These are phyloP conservation scores for Colletotrichum cereale DNA, from an alignment of 2,329 filamentous ascomycete species.

Conservation along the genomic window DNA sequence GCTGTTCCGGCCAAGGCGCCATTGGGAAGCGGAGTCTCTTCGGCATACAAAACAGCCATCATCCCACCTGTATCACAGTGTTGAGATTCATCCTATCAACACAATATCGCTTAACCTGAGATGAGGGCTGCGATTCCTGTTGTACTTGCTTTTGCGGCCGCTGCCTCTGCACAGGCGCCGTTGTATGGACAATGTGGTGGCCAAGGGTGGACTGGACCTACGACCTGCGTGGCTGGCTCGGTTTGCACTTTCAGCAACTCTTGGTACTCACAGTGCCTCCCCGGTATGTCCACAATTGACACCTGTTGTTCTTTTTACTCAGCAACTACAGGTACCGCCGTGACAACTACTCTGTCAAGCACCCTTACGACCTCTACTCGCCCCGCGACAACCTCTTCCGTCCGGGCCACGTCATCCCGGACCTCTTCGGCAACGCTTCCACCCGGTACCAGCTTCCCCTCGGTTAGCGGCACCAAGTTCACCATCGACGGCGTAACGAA, in stretches of 20 bases:
- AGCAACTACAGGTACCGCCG: constrained; percentile 6
- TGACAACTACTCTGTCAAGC: constrained; percentile 37
- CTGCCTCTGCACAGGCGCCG: constrained; percentile 39
- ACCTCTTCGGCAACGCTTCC: constrained; percentile 35
- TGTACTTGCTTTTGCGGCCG: constrained; percentile 31
- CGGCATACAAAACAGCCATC: constrained; percentile 17
- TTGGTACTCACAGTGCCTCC: constrained; percentile 55
- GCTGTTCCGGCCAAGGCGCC: constrained; percentile 1
- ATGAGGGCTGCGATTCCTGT: constrained; percentile 37
- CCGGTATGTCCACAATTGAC: constrained; percentile 42
- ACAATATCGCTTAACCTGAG: not conserved
- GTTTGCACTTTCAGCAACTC: constrained; percentile 52
- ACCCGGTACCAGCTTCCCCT: constrained; percentile 42
- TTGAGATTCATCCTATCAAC: not conserved
- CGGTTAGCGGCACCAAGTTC: constrained; percentile 51
- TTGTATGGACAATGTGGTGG: constrained; percentile 58
- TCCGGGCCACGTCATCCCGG: constrained; percentile 34
- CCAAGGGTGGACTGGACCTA: constrained; percentile 55
- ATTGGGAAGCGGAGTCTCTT: not conserved
- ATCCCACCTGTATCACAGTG: constrained; percentile 12
- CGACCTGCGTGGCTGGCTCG: constrained; percentile 57
- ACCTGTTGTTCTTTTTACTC: not conserved
- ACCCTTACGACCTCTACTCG: constrained; percentile 34
- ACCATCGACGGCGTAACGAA: constrained; percentile 58
- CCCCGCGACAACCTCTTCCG: constrained; percentile 30